phyloP scores from a whole-genome alignment of 768 basidiomycete genomes.

The Lactarius evosmus region DNA sequence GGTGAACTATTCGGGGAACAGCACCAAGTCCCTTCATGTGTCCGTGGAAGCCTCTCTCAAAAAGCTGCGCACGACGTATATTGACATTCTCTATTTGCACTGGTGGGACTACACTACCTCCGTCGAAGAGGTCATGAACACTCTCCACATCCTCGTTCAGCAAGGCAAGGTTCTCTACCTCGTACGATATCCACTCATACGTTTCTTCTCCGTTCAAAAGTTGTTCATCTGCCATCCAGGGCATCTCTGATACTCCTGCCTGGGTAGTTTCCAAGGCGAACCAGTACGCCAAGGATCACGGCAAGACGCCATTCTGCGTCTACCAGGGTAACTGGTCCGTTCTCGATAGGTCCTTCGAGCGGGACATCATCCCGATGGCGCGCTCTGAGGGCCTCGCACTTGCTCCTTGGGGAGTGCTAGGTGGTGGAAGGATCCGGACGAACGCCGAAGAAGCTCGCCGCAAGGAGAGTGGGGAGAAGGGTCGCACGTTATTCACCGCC shows the following conservation, averaged over 20 bases:
- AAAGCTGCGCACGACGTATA: constrained; percentile 42
- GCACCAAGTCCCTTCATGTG: constrained; percentile 37
- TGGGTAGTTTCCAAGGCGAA: constrained; percentile 38
- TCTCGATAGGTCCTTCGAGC: constrained; percentile 41
- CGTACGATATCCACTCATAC: constrained; percentile 13
- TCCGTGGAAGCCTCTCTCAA: constrained; percentile 37
- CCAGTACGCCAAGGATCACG: constrained; percentile 26
- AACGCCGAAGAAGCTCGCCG: constrained; percentile 37
- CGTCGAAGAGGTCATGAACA: constrained; percentile 45
- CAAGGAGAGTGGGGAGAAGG: constrained; percentile 34
- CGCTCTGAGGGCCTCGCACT: constrained; percentile 8
- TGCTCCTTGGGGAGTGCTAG: constrained; percentile 39
- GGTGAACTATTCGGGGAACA: constrained; percentile 35
- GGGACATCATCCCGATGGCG: constrained; percentile 41
- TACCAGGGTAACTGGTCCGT: constrained; percentile 41
- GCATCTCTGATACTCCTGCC: constrained; percentile 37
- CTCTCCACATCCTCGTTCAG: constrained; percentile 33
- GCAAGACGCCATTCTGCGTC: constrained; percentile 42
- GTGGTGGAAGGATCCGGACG: constrained; percentile 38
- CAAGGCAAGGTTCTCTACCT: constrained; percentile 38
- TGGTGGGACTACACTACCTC: constrained; percentile 42
- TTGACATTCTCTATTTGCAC: constrained; percentile 35
- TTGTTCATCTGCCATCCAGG: constrained; percentile 8
- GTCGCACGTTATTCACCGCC: constrained; percentile 30
- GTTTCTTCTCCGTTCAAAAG: too few relatives aligned